Evolutionary conservation across 129 eudicot genomes (phyloP), one percentile per base, ranked within the genome.

Genomic region (Gnaphalium uliginosum): DNA sequence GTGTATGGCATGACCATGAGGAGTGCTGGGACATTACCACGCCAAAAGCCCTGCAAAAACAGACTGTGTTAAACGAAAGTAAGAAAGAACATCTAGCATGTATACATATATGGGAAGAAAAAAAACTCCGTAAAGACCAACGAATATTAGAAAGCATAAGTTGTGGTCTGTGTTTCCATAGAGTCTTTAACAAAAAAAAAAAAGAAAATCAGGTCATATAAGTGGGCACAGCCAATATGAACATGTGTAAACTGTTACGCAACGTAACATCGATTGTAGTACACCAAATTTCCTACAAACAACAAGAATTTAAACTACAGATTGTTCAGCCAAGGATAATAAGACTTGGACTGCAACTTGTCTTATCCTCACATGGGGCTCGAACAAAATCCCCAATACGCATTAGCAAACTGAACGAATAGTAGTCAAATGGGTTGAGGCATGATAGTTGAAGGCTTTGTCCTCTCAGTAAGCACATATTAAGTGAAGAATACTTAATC

Each of bases 1-100:
- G 98, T 88, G 82, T 93, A 93, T 62, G 98, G 96, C 98, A 93
- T 90, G 76, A 93, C 98, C 98, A 93, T 93, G 75, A 93, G 89
- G 11, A 93, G 87, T 14, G 98, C 96, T 43, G 97, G 98, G 68
- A 93, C 98, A 77, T 93, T 93, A 35, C 97, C 98, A 76, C 97
- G 91, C 98, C 98, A 93, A 84, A 93, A 93, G 2, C 98, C 98
- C 98, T 93, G 86, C 17, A 66, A 75, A 19, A 50, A 50, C 17
- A 6, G 56, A 73, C 9, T 43, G 61, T 48, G 61, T 39, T n/a
- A 73, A 18, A 50, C 6, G 53, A 53, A 35, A 35, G 27, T 0
- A 19, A 13, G 68, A 63, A 63, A 26, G 23, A 27, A 27, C 22
- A 68, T 10, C 7, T 0, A 2, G 19, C 19, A 77, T 57, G 22